A percentile compares a stretch with the other conserved stretches of the same genome.
Evolutionary conservation across 129 eudicot species (phyloP).

Genomic region (Saposhnikovia divaricata): DNA sequence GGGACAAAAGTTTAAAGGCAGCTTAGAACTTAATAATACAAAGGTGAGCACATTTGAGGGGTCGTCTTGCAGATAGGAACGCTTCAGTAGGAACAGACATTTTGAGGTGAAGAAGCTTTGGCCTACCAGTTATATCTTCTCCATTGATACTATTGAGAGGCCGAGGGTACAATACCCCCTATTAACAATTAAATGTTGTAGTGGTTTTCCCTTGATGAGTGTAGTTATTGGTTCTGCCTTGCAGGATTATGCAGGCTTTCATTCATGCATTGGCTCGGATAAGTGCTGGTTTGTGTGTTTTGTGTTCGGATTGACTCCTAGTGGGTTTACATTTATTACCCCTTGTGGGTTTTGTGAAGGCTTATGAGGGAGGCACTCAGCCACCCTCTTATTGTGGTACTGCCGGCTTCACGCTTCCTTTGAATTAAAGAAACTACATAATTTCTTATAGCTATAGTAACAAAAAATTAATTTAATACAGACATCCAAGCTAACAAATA

Average conservation of each 20-base stretch:
- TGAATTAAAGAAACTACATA: not conserved
- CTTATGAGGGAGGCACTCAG: not conserved
- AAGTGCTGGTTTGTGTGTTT: not conserved
- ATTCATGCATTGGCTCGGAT: not conserved
- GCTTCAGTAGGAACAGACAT: not conserved
- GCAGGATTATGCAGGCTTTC: not conserved
- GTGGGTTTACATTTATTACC: not conserved
- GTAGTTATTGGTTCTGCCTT: not conserved
- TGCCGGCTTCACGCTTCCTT: not conserved
- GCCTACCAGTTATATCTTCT: not conserved
- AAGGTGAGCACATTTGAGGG: not conserved
- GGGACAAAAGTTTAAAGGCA: not conserved
- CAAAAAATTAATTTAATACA: not conserved
- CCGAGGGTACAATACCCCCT: not conserved
- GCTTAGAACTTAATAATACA: not conserved
- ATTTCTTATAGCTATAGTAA: not conserved
- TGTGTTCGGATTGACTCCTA: not conserved
- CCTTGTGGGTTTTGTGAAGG: not conserved
- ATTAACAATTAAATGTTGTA: not conserved
- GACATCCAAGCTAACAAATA: not conserved
- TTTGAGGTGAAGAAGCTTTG: not conserved
- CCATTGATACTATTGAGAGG: not conserved
- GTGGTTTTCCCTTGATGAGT: not conserved
- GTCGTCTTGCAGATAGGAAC: not conserved
- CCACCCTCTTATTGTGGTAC: not conserved